Evolutionary conservation across 2,329 filamentous ascomycete species (phyloP), one percentile per base, ranked within the genome.

Genomic region (Sporothrix humicola): DNA sequence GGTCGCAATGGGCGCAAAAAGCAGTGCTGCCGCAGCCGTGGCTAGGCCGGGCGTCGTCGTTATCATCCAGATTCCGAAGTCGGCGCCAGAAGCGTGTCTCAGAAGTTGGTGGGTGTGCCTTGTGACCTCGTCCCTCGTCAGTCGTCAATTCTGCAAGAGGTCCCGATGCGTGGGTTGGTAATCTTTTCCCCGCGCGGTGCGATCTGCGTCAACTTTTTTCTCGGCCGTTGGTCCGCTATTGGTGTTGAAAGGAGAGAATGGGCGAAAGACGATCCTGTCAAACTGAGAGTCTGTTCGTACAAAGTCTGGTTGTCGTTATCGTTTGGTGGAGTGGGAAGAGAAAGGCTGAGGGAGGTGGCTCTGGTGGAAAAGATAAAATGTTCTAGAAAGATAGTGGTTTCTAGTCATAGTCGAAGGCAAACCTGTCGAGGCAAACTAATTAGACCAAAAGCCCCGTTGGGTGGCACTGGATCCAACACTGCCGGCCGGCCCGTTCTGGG

Each of bases 21-120:
- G 52, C 42, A 69, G 20, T 20, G 63, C 61, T 69, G 63, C 69
- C 73, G 69, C 73, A 58, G 73, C 73, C 73, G 73, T 68, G 73
- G 73, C 73, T 37, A 72, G 73, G 73, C 73, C 73, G 66, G 63
- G 69, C 52, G 52, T 69, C 61, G 37, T 58, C 44, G 46, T 69
- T 54, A 15, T 61, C 69, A 68, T 63, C 54, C 63, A 44, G 71
- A 54, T 68, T 20, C 71, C 13, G 13, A 8, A 23, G n/a, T 20
- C 59, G 54, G 20, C n/a, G 52, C 15, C 15, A 48, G 20, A 31
- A n/a, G 37, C 42, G 31, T 8, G 66, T 50, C 17, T 2, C 31
- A 37, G 5, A 37, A 5, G 31, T 37, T 37, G 31, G 26, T 17
- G 9, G 42, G 54, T 46, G 70, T 65, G 44, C n/a, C 31, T 50